phyloP scores from a whole-genome alignment of 495 filamentous ascomycete genomes.

The Penicillium robsamsonii region DNA sequence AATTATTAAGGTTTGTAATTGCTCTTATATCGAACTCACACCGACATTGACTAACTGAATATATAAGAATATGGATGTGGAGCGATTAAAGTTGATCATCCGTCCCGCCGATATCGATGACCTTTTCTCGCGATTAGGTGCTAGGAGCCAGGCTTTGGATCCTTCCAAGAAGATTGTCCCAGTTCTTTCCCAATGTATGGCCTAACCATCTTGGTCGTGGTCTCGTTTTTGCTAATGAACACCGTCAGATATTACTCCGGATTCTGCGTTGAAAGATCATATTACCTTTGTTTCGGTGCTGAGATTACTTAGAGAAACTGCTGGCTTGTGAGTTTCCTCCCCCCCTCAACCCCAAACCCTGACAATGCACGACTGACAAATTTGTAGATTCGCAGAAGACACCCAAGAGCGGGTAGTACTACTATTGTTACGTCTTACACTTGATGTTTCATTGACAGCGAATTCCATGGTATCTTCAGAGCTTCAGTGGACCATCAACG shows the following conservation, averaged over 20 bases:
- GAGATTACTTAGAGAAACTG: constrained; percentile 31
- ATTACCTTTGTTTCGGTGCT: constrained; percentile 23
- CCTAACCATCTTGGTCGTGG: neutral
- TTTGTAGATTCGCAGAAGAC: constrained; percentile 33
- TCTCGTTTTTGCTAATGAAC: neutral
- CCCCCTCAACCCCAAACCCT: no score
- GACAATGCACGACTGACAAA: constrained; percentile 10
- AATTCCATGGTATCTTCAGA: constrained; percentile 37
- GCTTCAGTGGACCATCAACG: constrained; percentile 47
- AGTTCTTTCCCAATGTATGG: constrained; percentile 27
- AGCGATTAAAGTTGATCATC: constrained; percentile 30
- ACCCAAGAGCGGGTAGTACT: constrained; percentile 33
- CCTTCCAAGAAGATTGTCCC: constrained; percentile 25
- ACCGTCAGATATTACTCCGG: constrained; percentile 3
- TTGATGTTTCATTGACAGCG: constrained; percentile 53
- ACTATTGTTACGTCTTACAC: constrained; percentile 58
- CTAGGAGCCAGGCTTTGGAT: constrained; percentile 31
- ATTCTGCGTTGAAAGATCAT: constrained; percentile 11
- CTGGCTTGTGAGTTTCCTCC: constrained; percentile 27
- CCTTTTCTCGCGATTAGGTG: constrained; percentile 36
- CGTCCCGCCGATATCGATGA: constrained; percentile 31
- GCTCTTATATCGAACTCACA: neutral
- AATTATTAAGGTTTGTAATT: constrained; percentile 42
- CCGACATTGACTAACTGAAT: constrained; percentile 1
- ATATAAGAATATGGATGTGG: constrained; percentile 20